These are phyloP conservation scores for Dioszegia aurantiaca DNA, from an alignment of 768 basidiomycete genomes.

Conservation along the genomic window DNA sequence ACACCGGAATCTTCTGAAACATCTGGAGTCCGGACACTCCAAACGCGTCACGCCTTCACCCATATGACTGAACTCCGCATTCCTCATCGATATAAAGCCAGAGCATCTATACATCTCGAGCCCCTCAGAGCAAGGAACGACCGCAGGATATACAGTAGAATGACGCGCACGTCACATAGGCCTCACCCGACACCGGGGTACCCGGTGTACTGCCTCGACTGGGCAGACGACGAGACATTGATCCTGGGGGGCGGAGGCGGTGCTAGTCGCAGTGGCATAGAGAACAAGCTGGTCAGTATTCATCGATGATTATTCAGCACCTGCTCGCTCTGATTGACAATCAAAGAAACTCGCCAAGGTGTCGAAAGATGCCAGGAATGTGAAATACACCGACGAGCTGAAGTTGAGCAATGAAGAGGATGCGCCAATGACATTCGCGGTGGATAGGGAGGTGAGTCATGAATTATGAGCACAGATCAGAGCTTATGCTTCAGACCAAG, in stretches of 20 bases:
- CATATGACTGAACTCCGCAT: background rate
- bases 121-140: constrained; percentile 4
- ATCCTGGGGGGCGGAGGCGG: constrained; percentile 86
- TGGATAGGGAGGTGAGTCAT: constrained; percentile 60
- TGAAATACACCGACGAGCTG: constrained; percentile 57
- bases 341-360: constrained; percentile 48
- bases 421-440: constrained; percentile 93
- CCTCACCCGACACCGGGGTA: constrained; percentile 73
- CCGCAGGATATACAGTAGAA: constrained; percentile 14
- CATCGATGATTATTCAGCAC: background rate
- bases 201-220: constrained; percentile 83
- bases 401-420: constrained; percentile 80
- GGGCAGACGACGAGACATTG: constrained; percentile 67
- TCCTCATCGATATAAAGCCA: constrained; percentile 1
- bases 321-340: background rate
- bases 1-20: too few species aligned
- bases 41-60: background rate
- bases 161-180: constrained; percentile 78
- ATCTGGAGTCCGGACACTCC: too few species aligned
- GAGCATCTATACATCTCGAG: constrained; percentile 6
- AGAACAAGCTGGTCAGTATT: constrained; percentile 80
- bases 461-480: background rate
- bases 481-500: constrained; percentile 46
- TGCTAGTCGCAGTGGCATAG: constrained; percentile 77
- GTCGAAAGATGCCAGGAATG: constrained; percentile 40